Percentiles rank a stretch among this genome's conserved stretches.
These are phyloP conservation scores for Marchantia polymorpha DNA, from an alignment of 225 moss, liverwort and hornwort species.

Conservation along the genomic window DNA sequence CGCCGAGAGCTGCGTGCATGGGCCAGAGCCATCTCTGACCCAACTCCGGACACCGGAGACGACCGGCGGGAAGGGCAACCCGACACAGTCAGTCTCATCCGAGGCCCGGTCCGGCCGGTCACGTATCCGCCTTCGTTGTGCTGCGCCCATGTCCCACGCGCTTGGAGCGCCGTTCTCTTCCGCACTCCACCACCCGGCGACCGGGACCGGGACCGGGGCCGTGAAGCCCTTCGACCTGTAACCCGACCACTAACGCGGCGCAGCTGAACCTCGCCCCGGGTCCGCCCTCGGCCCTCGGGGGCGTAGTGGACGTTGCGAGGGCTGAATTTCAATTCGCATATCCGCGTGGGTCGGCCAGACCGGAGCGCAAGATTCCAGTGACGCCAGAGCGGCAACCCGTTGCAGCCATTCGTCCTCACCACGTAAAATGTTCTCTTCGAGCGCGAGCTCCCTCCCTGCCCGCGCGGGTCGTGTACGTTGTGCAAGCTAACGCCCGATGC, in stretches of 20 bases:
- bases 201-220: too few species aligned
- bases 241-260: neutral
- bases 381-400: neutral
- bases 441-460: neutral
- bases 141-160: conserved; percentile 3
- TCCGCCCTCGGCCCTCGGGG: too few species aligned
- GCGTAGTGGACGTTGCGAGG: too few species aligned
- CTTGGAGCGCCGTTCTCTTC: conserved; percentile 4
- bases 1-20: too few species aligned
- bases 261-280: neutral
- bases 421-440: neutral
- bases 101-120: neutral
- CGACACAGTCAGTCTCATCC: neutral
- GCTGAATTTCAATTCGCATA: neutral
- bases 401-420: neutral
- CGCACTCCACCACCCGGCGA: neutral
- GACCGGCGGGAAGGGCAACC: neutral
- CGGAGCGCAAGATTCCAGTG: neutral
- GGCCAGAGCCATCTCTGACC: too few species aligned
- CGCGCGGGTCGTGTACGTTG: neutral
- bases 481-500: neutral
- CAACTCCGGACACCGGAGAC: neutral
- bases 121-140: neutral
- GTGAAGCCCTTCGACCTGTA: neutral
- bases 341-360: neutral